Conservation (phyloP, 2,329 filamentous ascomycete species). For the Cladosporium sp. region DNA sequence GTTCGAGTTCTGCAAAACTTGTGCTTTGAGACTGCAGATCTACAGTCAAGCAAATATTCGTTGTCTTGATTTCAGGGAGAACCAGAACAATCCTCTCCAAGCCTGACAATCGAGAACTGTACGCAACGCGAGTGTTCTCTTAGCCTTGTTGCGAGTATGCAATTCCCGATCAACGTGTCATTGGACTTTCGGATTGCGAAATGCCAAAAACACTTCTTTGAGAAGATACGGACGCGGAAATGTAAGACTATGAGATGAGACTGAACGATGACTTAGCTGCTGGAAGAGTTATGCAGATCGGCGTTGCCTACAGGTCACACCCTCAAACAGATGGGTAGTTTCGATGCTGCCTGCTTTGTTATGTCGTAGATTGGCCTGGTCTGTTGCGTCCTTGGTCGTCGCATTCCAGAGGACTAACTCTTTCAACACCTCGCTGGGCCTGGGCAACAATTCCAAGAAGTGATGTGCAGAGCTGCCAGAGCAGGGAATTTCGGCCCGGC, state of each 20-base stretch:
- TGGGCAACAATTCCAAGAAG: neutral
- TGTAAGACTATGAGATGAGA: neutral
- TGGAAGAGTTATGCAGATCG: neutral
- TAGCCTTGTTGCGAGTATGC: neutral
- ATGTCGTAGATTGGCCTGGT: neutral
- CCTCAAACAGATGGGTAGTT: neutral
- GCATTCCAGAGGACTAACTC: neutral
- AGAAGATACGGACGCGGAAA: neutral
- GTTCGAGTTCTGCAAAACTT: neutral
- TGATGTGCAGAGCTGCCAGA: neutral
- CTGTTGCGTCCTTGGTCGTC: neutral
- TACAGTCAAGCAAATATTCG: neutral
- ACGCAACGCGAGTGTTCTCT: neutral
- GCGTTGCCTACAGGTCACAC: neutral
- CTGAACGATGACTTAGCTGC: constrained; percentile 4
- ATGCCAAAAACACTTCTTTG: neutral
- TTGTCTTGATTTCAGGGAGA: too few relatives aligned
- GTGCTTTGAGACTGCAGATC: neutral
- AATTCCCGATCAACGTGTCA: neutral
- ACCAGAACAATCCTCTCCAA: too few relatives aligned
- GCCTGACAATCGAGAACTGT: neutral
- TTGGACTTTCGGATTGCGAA: neutral
- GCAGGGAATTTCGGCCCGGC: constrained; percentile 10
- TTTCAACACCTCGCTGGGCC: neutral
- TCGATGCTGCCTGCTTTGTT: neutral